Percentiles rank a stretch among this genome's conserved stretches.
Evolutionary conservation across 2,329 filamentous ascomycete species (phyloP).

Genomic region (Penicillium paneum): DNA sequence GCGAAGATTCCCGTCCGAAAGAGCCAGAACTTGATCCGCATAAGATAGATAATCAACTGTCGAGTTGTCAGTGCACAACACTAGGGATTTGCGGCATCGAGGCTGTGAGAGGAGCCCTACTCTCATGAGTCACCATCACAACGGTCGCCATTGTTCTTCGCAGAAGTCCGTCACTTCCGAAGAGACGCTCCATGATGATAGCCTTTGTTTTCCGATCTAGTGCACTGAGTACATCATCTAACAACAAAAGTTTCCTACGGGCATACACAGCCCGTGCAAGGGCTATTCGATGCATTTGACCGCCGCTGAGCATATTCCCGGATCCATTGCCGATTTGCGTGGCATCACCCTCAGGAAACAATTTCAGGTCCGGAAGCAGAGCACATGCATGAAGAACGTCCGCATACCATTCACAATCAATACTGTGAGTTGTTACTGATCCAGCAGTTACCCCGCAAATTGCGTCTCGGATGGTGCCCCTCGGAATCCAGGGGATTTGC

Average conservation of each 20-base stretch:
- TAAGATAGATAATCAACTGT: not conserved
- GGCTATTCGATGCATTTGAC: not conserved
- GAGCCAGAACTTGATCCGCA: not conserved
- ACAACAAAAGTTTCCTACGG: not conserved
- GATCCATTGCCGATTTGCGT: not conserved
- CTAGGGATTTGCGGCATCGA: too few species aligned
- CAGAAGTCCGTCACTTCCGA: not conserved
- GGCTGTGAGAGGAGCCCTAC: not conserved
- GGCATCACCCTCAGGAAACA: not conserved
- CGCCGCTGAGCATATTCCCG: not conserved
- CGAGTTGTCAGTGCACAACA: not conserved
- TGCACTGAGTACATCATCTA: not conserved
- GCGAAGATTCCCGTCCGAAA: not conserved
- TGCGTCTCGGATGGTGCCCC: not conserved
- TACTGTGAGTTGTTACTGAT: too few species aligned
- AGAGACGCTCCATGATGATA: not conserved
- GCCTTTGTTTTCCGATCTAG: not conserved
- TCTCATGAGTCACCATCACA: not conserved
- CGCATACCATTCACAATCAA: not conserved
- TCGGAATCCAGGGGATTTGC: not conserved
- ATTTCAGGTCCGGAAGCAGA: not conserved
- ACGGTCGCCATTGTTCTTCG: not conserved
- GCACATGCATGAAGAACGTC: not conserved
- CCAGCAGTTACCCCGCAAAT: not conserved
- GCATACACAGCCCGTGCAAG: not conserved